A percentile compares a stretch with the other conserved stretches of the same genome.
phyloP scores from a whole-genome alignment of 2,329 filamentous ascomycete species.

The Shiraia bambusicola region DNA sequence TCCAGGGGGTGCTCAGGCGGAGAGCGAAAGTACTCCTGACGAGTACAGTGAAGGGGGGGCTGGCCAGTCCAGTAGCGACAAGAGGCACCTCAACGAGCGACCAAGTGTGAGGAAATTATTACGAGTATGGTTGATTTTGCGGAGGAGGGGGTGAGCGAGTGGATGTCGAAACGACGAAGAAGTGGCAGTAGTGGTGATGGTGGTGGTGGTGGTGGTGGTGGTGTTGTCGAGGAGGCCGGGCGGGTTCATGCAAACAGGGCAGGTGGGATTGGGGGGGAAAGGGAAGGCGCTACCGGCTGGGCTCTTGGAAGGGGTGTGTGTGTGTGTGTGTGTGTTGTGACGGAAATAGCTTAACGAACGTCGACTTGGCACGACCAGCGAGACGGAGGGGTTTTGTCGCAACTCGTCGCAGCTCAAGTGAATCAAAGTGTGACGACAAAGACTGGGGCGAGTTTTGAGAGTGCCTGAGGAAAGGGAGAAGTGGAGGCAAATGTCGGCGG shows the following conservation, averaged over 20 bases:
- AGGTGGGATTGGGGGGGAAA: conserved; percentile 37
- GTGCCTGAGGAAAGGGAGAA: too few species aligned
- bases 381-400: conserved; percentile 20
- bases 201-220: conserved; percentile 14
- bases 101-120: conserved; percentile 7
- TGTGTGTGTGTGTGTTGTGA: too few species aligned
- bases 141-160: conserved; percentile 33
- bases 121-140: conserved; percentile 2
- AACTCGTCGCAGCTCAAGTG: conserved; percentile 14
- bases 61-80: conserved; percentile 41
- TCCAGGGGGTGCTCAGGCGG: conserved; percentile 17
- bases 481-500: conserved; percentile 21
- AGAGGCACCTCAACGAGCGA: conserved; percentile 12
- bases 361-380: conserved; percentile 34
- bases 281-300: conserved; percentile 26
- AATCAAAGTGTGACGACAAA: conserved; percentile 21
- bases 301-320: conserved; percentile 8
- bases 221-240: conserved; percentile 17
- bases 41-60: conserved; percentile 30
- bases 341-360: conserved; percentile 31
- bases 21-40: conserved; percentile 25
- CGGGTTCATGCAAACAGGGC: conserved; percentile 16
- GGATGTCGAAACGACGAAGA: conserved; percentile 21
- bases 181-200: too few species aligned
- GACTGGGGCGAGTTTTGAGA: conserved; percentile 18